These are phyloP conservation scores for Ogataea degrootiae DNA, from an alignment of 805 yeast genomes.

Conservation along the genomic window DNA sequence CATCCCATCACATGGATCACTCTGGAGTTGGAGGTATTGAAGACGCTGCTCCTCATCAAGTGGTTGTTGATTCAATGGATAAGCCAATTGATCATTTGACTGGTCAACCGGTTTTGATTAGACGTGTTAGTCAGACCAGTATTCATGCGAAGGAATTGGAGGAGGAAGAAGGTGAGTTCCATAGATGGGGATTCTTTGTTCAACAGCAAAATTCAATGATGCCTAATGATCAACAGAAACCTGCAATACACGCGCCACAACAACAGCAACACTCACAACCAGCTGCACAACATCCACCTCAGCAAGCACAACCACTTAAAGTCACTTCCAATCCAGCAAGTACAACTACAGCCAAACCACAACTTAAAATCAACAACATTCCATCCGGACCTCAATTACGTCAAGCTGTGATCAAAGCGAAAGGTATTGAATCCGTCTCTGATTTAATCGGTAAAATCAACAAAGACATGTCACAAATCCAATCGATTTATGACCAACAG, in stretches of 20 bases:
- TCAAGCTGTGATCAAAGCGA: constrained; percentile 65
- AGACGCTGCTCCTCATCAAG: constrained; percentile 55
- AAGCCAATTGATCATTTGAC: constrained; percentile 64
- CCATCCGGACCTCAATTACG: constrained; percentile 54
- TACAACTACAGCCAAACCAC: constrained; percentile 6
- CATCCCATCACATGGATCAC: too few relatives aligned
- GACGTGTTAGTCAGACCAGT: constrained; percentile 61
- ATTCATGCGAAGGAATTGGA: constrained; percentile 72
- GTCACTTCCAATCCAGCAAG: constrained; percentile 1
- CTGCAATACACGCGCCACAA: neutral
- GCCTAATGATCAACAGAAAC: constrained; percentile 17
- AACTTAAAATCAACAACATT: constrained; percentile 30
- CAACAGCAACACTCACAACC: constrained; percentile 1
- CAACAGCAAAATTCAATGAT: constrained; percentile 47
- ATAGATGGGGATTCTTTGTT: constrained; percentile 77
- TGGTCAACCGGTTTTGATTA: constrained; percentile 65
- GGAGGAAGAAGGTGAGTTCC: constrained; percentile 89
- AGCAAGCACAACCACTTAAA: neutral
- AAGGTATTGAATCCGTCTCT: constrained; percentile 65
- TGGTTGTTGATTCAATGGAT: constrained; percentile 60
- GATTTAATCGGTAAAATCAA: constrained; percentile 65
- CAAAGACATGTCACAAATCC: constrained; percentile 35
- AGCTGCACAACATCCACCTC: constrained; percentile 1
- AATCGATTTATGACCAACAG: constrained; percentile 20
- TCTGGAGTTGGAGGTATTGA: neutral